Evolutionary conservation across 352 stramenopile species (phyloP), one percentile per base, ranked within the genome.

Genomic region (Phytophthora cactorum): DNA sequence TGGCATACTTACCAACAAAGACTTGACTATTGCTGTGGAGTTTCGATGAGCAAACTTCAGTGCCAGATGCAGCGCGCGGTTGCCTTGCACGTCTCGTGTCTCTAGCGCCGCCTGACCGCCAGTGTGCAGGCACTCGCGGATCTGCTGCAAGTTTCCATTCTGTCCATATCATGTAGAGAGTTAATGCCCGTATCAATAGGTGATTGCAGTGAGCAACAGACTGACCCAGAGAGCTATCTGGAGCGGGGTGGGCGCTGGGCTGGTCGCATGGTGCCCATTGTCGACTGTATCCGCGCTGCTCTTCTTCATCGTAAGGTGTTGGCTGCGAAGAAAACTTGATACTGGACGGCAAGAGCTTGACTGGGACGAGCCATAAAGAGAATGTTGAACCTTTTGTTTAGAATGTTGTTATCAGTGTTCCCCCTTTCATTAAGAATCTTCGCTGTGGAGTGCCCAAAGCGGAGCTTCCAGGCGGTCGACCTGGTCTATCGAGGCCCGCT

Each of bases 11-110:
- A 91, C 83, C 75, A 92, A 39, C 32, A 92, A 65, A 17, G 57
- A 45, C 61, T 81, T 84, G 12, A 88, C 76, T 60, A 92, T 89
- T 28, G 54, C 66, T 45, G 70, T 75, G 3, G 76, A 73, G 59
- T 92, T 78, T 47, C 77, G 75, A 54, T 92, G 81, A 25, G 78
- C 74, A 65, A 92, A 86, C 65, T 92, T 92, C 47, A 92, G 57
- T 14, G 84, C 78, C 50, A 92, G 59, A 62, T 90, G 84, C 38
- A 92, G 60, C 38, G 81, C 80, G 15, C 84, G 81, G 27, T 92
- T 89, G 52, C 84, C 84, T 52, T 74, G 79, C 11, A 29, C 46
- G 59, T 92, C 84, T 52, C 78, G 73, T 28, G 74, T 74, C 57
- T 92, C 81, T 8, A 92, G 52, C 22, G 69, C 67, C 3, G 84